These are phyloP conservation scores for Botrytis sinoallii DNA, from an alignment of 2,329 filamentous ascomycete species.

Conservation along the genomic window DNA sequence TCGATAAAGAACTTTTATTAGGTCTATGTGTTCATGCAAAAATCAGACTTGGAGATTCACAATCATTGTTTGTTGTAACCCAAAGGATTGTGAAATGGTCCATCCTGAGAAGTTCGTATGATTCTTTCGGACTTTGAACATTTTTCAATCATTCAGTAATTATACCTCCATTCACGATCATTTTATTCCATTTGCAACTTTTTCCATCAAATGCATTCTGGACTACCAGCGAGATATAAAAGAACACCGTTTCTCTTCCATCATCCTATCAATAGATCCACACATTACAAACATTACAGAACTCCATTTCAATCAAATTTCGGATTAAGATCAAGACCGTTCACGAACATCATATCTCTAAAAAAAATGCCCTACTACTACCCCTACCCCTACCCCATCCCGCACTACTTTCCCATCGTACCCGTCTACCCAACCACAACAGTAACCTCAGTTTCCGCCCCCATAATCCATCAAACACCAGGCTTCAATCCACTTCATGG, in stretches of 20 bases:
- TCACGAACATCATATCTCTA: background rate
- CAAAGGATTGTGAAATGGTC: background rate
- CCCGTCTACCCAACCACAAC: background rate
- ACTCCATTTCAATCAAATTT: too few relatives aligned
- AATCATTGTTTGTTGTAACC: background rate
- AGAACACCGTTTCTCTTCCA: background rate
- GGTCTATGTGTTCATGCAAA: background rate
- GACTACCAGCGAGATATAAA: background rate
- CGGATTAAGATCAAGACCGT: background rate
- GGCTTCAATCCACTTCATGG: background rate
- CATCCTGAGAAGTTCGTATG: background rate
- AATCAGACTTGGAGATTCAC: too few relatives aligned
- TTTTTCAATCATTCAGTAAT: background rate
- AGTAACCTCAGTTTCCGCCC: background rate
- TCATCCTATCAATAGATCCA: background rate
- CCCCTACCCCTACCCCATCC: background rate
- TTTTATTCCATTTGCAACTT: background rate
- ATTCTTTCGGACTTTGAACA: background rate
- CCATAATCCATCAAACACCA: background rate
- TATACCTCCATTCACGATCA: background rate
- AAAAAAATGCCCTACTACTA: conserved; percentile 3
- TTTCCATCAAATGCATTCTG: rapidly evolving
- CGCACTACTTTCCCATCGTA: background rate
- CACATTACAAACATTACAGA: background rate
- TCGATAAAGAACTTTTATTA: background rate